Evolutionary conservation across 2,329 filamentous ascomycete genomes (phyloP).

Genomic region (Apiospora malaysiana): DNA sequence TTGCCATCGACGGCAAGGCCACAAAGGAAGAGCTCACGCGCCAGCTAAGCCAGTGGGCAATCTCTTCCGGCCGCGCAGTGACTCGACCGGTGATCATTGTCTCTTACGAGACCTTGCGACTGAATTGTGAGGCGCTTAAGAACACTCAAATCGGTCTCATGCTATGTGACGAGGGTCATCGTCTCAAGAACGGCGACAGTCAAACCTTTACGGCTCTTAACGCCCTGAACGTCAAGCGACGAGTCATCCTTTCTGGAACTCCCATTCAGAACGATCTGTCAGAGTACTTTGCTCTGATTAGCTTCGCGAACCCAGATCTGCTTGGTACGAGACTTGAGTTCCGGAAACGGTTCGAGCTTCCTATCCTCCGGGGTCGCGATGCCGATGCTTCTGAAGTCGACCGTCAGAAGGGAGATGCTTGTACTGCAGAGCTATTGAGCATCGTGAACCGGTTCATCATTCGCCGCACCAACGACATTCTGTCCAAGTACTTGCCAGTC

Average conservation of each 20-base stretch:
- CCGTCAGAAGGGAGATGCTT: constrained; percentile 80
- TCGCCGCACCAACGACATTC: constrained; percentile 93
- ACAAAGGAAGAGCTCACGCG: constrained; percentile 90
- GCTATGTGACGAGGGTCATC: constrained; percentile 95
- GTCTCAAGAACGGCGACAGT: constrained; percentile 94
- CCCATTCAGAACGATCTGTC: constrained; percentile 99
- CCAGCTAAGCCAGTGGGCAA: constrained; percentile 94
- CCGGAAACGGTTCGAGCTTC: constrained; percentile 90
- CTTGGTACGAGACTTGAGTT: constrained; percentile 90
- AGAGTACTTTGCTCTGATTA: constrained; percentile 94
- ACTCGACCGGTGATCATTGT: constrained; percentile 95
- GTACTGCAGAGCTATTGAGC: constrained; percentile 78
- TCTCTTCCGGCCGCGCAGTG: constrained; percentile 85
- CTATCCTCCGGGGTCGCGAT: constrained; percentile 90
- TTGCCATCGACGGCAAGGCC: constrained; percentile 96
- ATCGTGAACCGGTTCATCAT: constrained; percentile 99
- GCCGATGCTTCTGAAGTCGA: constrained; percentile 86
- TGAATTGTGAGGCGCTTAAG: constrained; percentile 89
- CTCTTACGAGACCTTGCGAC: constrained; percentile 92
- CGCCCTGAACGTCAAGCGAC: constrained; percentile 83
- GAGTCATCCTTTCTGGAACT: constrained; percentile 94
- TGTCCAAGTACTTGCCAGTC: constrained; percentile 96
- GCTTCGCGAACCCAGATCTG: constrained; percentile 93
- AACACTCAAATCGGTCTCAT: constrained; percentile 90
- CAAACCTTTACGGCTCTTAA: constrained; percentile 94